phyloP scores from a whole-genome alignment of 495 filamentous ascomycete genomes.

The Recurvomyces mirabilis region DNA sequence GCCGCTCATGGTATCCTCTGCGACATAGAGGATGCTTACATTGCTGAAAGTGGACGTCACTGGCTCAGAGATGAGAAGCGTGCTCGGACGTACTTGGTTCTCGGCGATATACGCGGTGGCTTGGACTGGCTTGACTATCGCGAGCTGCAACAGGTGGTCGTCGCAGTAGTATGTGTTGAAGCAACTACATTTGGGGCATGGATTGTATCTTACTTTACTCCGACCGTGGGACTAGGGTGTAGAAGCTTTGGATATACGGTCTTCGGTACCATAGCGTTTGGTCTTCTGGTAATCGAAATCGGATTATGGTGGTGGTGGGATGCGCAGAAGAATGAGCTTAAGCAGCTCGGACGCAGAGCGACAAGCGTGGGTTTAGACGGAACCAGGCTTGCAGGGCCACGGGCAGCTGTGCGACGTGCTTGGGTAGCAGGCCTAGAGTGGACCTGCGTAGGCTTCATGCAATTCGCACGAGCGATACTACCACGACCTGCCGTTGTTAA shows the following conservation, averaged over 20 bases:
- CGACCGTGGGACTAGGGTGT: conserved; percentile 41
- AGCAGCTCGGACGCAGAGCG: conserved; percentile 11
- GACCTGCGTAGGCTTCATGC: too few species aligned
- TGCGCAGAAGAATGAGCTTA: conserved; percentile 5
- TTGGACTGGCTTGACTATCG: conserved; percentile 35
- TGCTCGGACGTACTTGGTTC: conserved; percentile 30
- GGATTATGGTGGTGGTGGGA: conserved; percentile 30
- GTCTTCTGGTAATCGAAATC: conserved; percentile 30
- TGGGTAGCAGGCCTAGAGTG: too few species aligned
- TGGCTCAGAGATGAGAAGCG: conserved; percentile 30
- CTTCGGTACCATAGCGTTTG: conserved; percentile 28
- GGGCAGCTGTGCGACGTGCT: too few species aligned
- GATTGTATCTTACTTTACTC: conserved; percentile 35
- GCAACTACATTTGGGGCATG: conserved; percentile 31
- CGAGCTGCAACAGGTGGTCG: conserved; percentile 34
- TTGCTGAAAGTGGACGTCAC: conserved; percentile 30
- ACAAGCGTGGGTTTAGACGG: too few species aligned
- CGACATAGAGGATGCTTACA: conserved; percentile 33
- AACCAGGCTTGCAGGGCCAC: too few species aligned
- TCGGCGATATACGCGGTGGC: conserved; percentile 25
- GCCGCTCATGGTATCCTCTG: conserved; percentile 37
- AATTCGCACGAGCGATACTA: too few species aligned
- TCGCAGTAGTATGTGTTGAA: conserved; percentile 28
- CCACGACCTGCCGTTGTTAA: too few species aligned
- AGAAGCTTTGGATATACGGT: conserved; percentile 39